A percentile compares a stretch with the other conserved stretches of the same genome.
phyloP scores from a whole-genome alignment of 257 asterid species.

The Anisodus tanguticus region DNA sequence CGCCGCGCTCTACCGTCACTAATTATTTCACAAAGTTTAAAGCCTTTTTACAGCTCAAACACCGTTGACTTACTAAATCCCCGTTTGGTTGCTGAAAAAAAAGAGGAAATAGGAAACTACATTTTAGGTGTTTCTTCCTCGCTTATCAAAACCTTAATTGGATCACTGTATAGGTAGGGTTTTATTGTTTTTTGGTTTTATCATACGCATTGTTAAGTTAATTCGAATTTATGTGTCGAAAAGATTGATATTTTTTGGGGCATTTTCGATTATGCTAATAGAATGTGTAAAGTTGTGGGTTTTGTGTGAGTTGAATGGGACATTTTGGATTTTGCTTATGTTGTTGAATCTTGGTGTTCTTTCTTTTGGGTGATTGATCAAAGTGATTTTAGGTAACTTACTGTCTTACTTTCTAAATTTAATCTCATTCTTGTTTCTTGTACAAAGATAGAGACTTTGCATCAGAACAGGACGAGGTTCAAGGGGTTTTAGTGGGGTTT shows the following conservation, averaged over 20 bases:
- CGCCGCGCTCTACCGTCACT: neutral
- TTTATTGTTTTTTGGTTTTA: neutral
- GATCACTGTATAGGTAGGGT: slow-evolving; percentile 15
- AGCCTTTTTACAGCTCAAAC: neutral
- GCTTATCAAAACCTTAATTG: neutral
- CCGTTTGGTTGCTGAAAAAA: neutral
- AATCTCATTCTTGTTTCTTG: slow-evolving; percentile 26
- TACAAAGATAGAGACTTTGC: neutral
- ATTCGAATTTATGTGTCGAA: neutral
- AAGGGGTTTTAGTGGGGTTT: slow-evolving; percentile 25
- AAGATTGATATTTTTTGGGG: neutral
- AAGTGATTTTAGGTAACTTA: neutral
- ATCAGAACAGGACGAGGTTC: neutral
- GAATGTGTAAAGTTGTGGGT: neutral
- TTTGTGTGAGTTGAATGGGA: neutral
- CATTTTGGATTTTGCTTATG: neutral
- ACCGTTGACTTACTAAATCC: slow-evolving; percentile 23
- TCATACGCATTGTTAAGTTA: slow-evolving; percentile 18
- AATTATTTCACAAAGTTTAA: neutral
- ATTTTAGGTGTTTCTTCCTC: slow-evolving; percentile 26
- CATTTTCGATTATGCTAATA: neutral
- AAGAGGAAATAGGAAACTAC: slow-evolving; percentile 15
- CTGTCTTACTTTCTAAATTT: neutral
- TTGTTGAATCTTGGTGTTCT: neutral
- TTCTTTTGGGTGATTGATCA: neutral